A percentile compares a stretch with the other conserved stretches of the same genome.
phyloP scores from a whole-genome alignment of 257 asterid species.

The Echites panduratus region DNA sequence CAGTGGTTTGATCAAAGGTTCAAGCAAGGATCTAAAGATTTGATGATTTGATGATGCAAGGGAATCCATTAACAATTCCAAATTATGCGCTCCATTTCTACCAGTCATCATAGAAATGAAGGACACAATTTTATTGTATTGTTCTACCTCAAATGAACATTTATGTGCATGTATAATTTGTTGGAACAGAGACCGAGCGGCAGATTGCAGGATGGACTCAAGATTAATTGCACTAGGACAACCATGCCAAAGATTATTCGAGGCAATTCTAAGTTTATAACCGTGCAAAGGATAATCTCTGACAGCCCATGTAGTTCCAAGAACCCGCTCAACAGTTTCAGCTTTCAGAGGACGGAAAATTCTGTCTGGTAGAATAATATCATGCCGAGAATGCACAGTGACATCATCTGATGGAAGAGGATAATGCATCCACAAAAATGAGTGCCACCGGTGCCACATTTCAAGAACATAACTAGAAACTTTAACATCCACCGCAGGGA shows the following conservation, averaged over 20 bases:
- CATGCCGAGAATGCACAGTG: constrained; percentile 28
- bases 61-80: constrained; percentile 38
- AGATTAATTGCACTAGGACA: constrained; percentile 29
- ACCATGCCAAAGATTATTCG: constrained; percentile 69
- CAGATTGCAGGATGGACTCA: constrained; percentile 45
- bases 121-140: constrained; percentile 43
- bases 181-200: constrained; percentile 69
- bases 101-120: constrained; percentile 27
- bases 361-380: constrained; percentile 46
- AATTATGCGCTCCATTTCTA: constrained; percentile 26
- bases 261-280: constrained; percentile 64
- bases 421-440: constrained; percentile 58
- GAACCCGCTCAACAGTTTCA: constrained; percentile 43
- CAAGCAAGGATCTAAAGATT: constrained; percentile 45
- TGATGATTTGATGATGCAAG: constrained; percentile 62
- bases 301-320: constrained; percentile 42
- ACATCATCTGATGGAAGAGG: constrained; percentile 38
- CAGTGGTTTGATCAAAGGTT: constrained; percentile 53
- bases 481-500: constrained; percentile 42
- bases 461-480: constrained; percentile 59
- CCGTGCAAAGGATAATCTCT: constrained; percentile 53
- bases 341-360: constrained; percentile 60
- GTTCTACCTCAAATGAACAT: constrained; percentile 54
- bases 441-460: constrained; percentile 93
- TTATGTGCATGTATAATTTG: constrained; percentile 73